Evolutionary conservation across 306 rosid species (phyloP), one percentile per base, ranked within the genome.

Genomic region (Lupinus albus): DNA sequence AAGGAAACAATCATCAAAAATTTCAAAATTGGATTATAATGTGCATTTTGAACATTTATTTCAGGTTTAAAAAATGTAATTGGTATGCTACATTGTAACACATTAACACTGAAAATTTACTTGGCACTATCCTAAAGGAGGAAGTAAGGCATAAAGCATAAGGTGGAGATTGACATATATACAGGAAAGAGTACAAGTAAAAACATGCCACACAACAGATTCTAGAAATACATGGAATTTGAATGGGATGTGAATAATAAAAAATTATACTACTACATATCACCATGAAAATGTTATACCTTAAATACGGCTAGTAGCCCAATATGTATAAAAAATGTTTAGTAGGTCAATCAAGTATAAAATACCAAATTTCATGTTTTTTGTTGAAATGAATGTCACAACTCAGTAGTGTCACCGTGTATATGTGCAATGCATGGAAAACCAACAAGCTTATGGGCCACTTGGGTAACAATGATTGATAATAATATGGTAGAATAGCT

Each of bases 341-440:
- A 35, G 44, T 21, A 42, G 30, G 51, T 46, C 58, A 32, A 25
- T 9, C 17, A 28, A 42, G 65, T 41, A 45, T 46, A 25, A 35
- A 54, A 44, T 52, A 15, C 54, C 32, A 35, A 64, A 64, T 44
- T 61, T 61, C 21, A 50, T 28, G 18, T 53, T 32, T 20, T 39
- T 60, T 71, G 61, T 14, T 46, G 66, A 64, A 55, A 70, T 10
- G 36, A 64, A 17, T 64, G 55, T 18, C 65, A 33, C 25, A 21
- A 54, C 57, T 53, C 44, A 25, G 12, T 13, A 53, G 13, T 53
- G 15, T n/a, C n/a, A n/a, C 2, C 4, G 10, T 20, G 11, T 10
- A 16, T 21, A 47, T 72, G 44, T 21, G 61, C 32, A 42, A 55
- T 38, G 46, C 18, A 11, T 16, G 33, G 25, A 73, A 33, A 65